A percentile compares a stretch with the other conserved stretches of the same genome.
These are phyloP conservation scores for Rhodotorula diobovata DNA, from an alignment of 768 basidiomycete species.

Conservation along the genomic window DNA sequence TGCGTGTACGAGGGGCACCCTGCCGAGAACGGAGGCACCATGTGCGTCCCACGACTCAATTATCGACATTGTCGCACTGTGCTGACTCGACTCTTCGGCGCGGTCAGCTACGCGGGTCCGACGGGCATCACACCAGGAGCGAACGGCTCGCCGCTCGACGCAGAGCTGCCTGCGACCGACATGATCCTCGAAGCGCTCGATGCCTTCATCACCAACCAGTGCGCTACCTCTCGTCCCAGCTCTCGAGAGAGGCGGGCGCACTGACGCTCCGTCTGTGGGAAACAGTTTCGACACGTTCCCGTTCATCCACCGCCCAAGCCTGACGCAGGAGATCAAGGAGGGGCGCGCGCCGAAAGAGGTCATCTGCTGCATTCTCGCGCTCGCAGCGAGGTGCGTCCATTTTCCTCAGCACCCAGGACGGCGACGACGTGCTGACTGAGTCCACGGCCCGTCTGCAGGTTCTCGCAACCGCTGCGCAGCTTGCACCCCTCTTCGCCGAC, in stretches of 20 bases:
- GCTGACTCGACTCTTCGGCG: not conserved
- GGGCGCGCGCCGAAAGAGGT: constrained; percentile 28
- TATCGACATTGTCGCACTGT: no score
- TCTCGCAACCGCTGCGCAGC: constrained; percentile 24
- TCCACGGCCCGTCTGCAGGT: constrained; percentile 15
- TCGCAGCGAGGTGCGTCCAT: constrained; percentile 18
- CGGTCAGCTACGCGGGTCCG: constrained; percentile 1
- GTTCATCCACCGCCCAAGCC: constrained; percentile 27
- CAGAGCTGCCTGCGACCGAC: constrained; percentile 6
- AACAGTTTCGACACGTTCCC: constrained; percentile 37
- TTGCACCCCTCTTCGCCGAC: constrained; percentile 17
- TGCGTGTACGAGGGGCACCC: constrained; percentile 37
- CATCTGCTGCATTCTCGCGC: constrained; percentile 32
- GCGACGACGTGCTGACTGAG: not conserved
- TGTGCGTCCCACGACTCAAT: constrained; percentile 1
- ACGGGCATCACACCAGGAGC: constrained; percentile 4
- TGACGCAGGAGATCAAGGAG: constrained; percentile 10
- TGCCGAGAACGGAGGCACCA: constrained; percentile 14
- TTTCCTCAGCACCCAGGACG: no score
- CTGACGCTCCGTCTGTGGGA: not conserved
- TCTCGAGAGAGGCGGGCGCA: not conserved
- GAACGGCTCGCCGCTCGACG: constrained; percentile 5
- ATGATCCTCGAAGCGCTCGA: constrained; percentile 21
- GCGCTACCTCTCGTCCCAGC: not conserved
- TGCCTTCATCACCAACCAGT: constrained; percentile 32